Conservation (phyloP, 164 flowering plant genomes). For the Houttuynia cordata region DNA sequence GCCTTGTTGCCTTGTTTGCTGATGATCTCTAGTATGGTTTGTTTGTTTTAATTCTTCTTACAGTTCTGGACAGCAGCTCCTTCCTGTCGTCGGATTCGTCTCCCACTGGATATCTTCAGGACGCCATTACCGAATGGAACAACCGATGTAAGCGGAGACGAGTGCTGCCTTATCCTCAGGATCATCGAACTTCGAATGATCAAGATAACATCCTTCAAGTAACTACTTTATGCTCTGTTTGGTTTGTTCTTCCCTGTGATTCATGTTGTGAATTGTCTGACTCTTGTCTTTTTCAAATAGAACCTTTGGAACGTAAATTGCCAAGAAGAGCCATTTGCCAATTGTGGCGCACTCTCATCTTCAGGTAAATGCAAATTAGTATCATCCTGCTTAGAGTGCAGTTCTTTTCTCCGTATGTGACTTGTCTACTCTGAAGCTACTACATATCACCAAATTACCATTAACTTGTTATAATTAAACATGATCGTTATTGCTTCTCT, state of each 20-base stretch:
- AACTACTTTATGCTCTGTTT: background rate
- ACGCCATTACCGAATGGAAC: constrained; percentile 21
- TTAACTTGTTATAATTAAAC: background rate
- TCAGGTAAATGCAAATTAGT: no score
- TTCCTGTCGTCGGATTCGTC: constrained; percentile 4
- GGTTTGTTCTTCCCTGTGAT: background rate
- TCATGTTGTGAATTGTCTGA: no score
- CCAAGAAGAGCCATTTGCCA: constrained; percentile 6
- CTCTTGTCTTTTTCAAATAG: constrained; percentile 5
- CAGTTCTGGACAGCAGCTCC: constrained; percentile 6
- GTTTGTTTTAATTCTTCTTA: background rate
- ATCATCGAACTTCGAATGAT: constrained; percentile 1
- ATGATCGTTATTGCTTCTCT: background rate
- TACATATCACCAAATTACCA: background rate
- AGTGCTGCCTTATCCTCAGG: constrained; percentile 3
- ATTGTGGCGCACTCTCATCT: constrained; percentile 1
- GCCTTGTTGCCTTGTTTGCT: background rate
- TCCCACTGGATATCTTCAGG: constrained; percentile 24
- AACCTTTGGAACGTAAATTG: constrained; percentile 3
- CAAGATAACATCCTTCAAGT: constrained; percentile 5
- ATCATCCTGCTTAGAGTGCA: background rate
- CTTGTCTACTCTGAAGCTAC: background rate
- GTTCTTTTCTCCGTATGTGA: background rate
- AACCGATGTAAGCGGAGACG: constrained; percentile 13
- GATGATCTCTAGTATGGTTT: background rate